phyloP scores from a whole-genome alignment of 2,329 filamentous ascomycete species.

The Escovopsis sp. region DNA sequence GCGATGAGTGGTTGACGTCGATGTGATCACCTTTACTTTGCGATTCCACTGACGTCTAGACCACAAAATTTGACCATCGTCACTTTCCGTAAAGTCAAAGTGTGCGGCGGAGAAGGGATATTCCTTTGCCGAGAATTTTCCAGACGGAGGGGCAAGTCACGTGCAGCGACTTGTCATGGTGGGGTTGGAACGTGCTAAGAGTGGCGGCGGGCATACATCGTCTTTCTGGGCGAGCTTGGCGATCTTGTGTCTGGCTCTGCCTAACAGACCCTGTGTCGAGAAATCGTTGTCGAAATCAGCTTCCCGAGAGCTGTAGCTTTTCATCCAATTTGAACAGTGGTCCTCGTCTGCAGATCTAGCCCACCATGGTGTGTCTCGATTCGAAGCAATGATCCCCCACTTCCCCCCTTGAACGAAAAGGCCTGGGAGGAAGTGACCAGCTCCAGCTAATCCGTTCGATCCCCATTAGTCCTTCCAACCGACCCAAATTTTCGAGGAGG shows the following conservation, averaged over 20 bases:
- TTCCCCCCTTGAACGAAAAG: not conserved
- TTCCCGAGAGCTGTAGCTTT: too few relatives aligned
- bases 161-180: conserved; percentile 12
- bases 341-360: conserved; percentile 2
- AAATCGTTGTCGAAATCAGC: too few relatives aligned
- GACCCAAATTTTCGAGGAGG: conserved; percentile 95
- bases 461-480: conserved; percentile 52
- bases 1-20: too few relatives aligned
- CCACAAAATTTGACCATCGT: conserved; percentile 24
- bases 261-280: too few relatives aligned
- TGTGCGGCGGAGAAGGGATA: conserved; percentile 26
- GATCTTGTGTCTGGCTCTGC: not conserved
- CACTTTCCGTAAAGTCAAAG: conserved; percentile 21
- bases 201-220: not conserved
- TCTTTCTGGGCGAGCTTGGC: not conserved
- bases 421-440: too few relatives aligned
- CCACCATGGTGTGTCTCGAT: conserved; percentile 13
- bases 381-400: not conserved
- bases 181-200: not conserved
- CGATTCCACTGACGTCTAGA: not conserved
- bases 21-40: conserved; percentile 9
- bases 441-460: not conserved
- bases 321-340: too few relatives aligned
- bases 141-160: conserved; percentile 27
- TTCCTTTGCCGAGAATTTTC: conserved; percentile 19